Base-by-base conservation (phyloP, 352 stramenopile species). In the Pythium chondricola region DNA sequence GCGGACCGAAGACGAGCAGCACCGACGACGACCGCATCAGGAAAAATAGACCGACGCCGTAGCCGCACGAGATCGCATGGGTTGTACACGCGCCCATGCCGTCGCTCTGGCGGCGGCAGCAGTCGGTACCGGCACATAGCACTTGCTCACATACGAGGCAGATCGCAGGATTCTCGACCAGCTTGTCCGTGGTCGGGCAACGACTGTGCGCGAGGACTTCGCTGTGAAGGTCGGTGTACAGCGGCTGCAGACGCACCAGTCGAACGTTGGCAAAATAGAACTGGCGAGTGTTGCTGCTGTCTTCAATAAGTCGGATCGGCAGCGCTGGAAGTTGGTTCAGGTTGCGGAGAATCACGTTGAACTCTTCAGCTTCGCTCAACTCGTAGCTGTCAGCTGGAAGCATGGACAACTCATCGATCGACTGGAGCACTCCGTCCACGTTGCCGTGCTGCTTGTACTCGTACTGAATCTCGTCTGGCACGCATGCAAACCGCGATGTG, bases 101-200 rank as follows among this genome's bases (percentile, higher is more conserved):
- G 38, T 92, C 70, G 35, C 65, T 78, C 14, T 69, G 65, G 38
- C 77, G 67, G 33, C 79, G 70, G 41, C 82, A 93, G 49, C 82
- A 93, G 63, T 93, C 82, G 1, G 74, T 89, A 7, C 83, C 83
- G 17, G 76, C 83, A 55, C 83, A 93, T 9, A 93, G 56, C 31
- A 90, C 71, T 25, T 84, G 65, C 31, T 78, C 79, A 26, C 83
- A 93, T 25, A 88, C 63, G 0, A 93, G 48, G 27, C 83, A 93
- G 36, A 93, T 82, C 1, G 83, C 79, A 4, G 83, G 80, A 44
- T 88, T 87, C 52, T 93, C 83, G 14, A 87, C 67, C 18, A 75
- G 65, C 32, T 79, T 83, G 63, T 64, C 73, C 26, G 77, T 88
- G 42, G 82, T 71, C 32, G 78, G 80, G 51, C 79, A 93, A 31